Percentiles rank a stretch among this genome's conserved stretches.
Conservation (phyloP, 768 basidiomycete genomes). For the Podaxis sp. region DNA sequence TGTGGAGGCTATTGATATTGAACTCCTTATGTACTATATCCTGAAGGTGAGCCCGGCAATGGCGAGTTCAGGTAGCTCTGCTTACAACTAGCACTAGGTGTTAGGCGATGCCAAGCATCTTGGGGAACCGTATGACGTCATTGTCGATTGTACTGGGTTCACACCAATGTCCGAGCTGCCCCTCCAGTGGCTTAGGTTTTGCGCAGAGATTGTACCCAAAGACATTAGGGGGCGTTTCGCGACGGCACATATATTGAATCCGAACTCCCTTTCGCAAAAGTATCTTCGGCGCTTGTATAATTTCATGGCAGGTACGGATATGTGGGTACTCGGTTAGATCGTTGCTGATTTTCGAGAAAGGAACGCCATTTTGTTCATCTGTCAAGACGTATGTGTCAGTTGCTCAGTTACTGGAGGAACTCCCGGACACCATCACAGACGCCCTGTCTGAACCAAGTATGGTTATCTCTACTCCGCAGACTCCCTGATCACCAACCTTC, state of each 20-base stretch:
- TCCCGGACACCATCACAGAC: conserved; percentile 47
- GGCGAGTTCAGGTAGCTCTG: background rate
- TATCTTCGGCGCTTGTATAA: conserved; percentile 80
- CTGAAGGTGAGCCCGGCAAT: conserved; percentile 51
- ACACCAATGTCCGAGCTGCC: conserved; percentile 75
- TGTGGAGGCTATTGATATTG: conserved; percentile 77
- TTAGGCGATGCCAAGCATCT: conserved; percentile 48
- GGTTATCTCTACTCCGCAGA: conserved; percentile 19
- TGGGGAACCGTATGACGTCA: conserved; percentile 61
- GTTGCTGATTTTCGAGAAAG: conserved; percentile 29
- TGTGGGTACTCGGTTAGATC: background rate
- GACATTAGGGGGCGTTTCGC: conserved; percentile 67
- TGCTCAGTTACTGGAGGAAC: conserved; percentile 53
- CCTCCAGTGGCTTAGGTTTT: conserved; percentile 77
- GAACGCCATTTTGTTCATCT: conserved; percentile 48
- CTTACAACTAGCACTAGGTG: conserved; percentile 36
- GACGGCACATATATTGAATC: conserved; percentile 67
- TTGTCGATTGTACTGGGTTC: conserved; percentile 83
- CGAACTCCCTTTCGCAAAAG: conserved; percentile 67
- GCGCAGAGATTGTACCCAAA: conserved; percentile 69
- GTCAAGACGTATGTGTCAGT: conserved; percentile 66
- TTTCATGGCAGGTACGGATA: conserved; percentile 48
- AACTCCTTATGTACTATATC: conserved; percentile 75
- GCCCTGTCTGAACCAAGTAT: conserved; percentile 57
- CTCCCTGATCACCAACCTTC: background rate